Evolutionary conservation across 768 basidiomycete genomes (phyloP).

Genomic region (Tephrocybe sp.): DNA sequence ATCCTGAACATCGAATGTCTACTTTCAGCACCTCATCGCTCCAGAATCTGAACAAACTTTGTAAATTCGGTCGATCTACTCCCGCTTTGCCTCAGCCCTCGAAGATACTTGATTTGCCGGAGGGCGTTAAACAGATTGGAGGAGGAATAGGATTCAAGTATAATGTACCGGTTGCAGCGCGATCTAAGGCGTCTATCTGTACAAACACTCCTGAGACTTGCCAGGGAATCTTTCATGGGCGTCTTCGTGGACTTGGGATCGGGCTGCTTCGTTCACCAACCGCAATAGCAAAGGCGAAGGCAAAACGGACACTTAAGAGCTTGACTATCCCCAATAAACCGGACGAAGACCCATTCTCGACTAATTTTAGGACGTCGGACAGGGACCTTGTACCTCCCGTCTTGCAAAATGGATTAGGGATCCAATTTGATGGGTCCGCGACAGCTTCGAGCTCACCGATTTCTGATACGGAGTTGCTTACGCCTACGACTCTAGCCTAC

Average conservation of each 20-base stretch:
- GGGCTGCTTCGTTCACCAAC: conserved; percentile 14
- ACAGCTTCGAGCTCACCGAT: conserved; percentile 5
- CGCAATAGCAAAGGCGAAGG: conserved; percentile 11
- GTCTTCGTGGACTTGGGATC: conserved; percentile 12
- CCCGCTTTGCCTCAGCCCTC: conserved; percentile 19
- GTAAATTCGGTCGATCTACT: conserved; percentile 33
- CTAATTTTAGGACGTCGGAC: conserved; percentile 14
- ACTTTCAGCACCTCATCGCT: conserved; percentile 31
- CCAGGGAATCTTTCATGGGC: conserved; percentile 15
- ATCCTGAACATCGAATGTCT: conserved; percentile 24
- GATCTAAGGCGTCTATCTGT: conserved; percentile 21
- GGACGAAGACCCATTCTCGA: conserved; percentile 2
- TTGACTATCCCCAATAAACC: conserved; percentile 1
- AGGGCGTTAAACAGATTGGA: conserved; percentile 45
- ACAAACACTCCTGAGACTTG: conserved; percentile 17
- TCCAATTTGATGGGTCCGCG: neutral
- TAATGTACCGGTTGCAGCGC: conserved; percentile 28
- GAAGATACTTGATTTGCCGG: conserved; percentile 35
- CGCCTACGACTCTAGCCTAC: conserved; percentile 6
- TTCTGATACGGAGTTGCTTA: conserved; percentile 8
- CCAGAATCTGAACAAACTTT: conserved; percentile 35
- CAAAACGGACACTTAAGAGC: conserved; percentile 10
- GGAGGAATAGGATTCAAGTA: conserved; percentile 53
- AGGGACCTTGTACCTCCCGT: conserved; percentile 16
- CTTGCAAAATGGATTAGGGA: neutral